Percentiles rank a stretch among this genome's conserved stretches.
Conservation (phyloP, 495 filamentous ascomycete species). For the Trichoderma asperelloides region DNA sequence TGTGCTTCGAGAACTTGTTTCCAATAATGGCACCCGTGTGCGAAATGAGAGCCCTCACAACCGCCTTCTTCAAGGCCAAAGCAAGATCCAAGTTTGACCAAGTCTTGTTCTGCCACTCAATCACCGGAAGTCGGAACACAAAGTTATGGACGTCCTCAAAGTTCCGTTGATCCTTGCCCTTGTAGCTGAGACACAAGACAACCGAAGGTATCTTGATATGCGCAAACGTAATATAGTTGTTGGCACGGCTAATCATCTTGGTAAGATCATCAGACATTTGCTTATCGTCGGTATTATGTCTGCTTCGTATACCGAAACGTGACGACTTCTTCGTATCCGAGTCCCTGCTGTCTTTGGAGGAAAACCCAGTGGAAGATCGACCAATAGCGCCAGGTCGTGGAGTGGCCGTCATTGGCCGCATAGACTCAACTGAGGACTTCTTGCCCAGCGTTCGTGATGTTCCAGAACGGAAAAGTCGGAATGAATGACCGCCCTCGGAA, state of each 20-base stretch:
- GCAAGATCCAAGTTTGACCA: conserved; percentile 98
- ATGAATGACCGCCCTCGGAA: conserved; percentile 31
- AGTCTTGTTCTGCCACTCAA: conserved; percentile 96
- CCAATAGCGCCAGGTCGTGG: conserved; percentile 35
- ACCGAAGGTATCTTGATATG: conserved; percentile 93
- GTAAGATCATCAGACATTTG: conserved; percentile 79
- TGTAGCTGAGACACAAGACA: conserved; percentile 92
- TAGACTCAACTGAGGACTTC: conserved; percentile 60
- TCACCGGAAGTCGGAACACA: conserved; percentile 86
- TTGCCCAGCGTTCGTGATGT: conserved; percentile 37
- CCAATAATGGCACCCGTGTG: conserved; percentile 94
- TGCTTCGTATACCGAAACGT: conserved; percentile 35
- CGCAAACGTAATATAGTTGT: conserved; percentile 93
- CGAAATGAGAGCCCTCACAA: conserved; percentile 87
- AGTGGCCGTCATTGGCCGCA: conserved; percentile 36
- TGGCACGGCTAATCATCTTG: conserved; percentile 93
- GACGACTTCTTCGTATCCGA: conserved; percentile 42
- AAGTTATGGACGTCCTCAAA: conserved; percentile 94
- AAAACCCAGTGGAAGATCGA: conserved; percentile 43
- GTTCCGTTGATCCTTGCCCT: conserved; percentile 90
- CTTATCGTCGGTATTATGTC: conserved; percentile 24
- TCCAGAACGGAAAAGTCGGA: conserved; percentile 44
- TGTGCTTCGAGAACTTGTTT: conserved; percentile 89
- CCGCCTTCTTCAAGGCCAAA: conserved; percentile 81
- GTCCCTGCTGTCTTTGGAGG: conserved; percentile 28